Percentiles rank a stretch among this genome's conserved stretches.
These are phyloP conservation scores for Cytospora piceae DNA, from an alignment of 2,329 filamentous ascomycete species.

Conservation along the genomic window DNA sequence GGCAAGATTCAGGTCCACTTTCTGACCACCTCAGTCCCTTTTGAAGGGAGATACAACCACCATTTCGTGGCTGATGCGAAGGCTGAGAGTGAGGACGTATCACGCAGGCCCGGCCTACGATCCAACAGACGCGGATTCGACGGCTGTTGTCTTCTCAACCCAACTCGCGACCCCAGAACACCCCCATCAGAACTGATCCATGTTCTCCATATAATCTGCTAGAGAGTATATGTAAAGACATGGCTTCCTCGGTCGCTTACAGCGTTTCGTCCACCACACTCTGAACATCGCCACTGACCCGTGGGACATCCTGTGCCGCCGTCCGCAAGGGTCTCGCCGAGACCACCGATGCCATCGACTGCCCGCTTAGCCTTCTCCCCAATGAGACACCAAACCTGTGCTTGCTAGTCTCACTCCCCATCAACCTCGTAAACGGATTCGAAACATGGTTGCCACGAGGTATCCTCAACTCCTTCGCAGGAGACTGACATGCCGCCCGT, in stretches of 20 bases:
- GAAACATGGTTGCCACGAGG: neutral
- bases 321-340: conserved; percentile 21
- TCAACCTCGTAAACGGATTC: conserved; percentile 13
- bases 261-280: neutral
- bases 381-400: conserved; percentile 15
- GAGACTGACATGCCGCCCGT: conserved; percentile 19
- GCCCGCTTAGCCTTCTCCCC: conserved; percentile 9
- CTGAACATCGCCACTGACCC: neutral
- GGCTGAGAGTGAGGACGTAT: neutral
- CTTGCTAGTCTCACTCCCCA: neutral
- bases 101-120: neutral
- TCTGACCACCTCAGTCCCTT: neutral
- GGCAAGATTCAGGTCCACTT: neutral
- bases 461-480: conserved; percentile 14
- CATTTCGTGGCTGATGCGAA: neutral
- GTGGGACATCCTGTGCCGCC: conserved; percentile 1
- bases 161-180: neutral
- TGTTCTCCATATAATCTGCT: too few species aligned
- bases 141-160: neutral
- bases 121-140: neutral
- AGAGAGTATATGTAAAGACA: neutral
- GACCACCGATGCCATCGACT: conserved; percentile 19
- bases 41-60: neutral
- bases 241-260: neutral
- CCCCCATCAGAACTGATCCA: too few species aligned